These are phyloP conservation scores for Hypoxylon lienhwacheense DNA, from an alignment of 495 filamentous ascomycete species.

Conservation along the genomic window DNA sequence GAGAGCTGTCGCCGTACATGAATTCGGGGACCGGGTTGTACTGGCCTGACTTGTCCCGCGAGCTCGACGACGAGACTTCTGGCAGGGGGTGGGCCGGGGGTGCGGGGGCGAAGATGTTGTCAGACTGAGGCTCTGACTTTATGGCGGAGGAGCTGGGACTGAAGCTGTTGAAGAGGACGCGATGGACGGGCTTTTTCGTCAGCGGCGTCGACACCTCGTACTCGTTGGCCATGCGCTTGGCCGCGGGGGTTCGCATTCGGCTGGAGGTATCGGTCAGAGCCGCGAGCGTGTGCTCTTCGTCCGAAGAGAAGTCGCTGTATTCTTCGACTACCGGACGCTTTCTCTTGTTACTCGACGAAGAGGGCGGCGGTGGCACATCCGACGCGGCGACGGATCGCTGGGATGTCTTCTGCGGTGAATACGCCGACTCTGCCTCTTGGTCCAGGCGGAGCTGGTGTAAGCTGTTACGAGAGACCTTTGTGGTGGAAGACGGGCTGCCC, in stretches of 20 bases:
- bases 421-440: slow-evolving; percentile 15
- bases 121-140: slow-evolving; percentile 4
- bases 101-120: slow-evolving; percentile 20
- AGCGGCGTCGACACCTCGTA: slow-evolving; percentile 36
- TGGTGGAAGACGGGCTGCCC: background rate
- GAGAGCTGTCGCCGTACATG: slow-evolving; percentile 28
- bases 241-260: background rate
- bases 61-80: no score
- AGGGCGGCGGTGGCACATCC: background rate
- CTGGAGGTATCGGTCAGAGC: slow-evolving; percentile 17
- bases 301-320: slow-evolving; percentile 30
- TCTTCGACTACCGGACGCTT: slow-evolving; percentile 27
- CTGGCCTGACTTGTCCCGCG: no score
- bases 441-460: no score
- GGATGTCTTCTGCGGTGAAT: background rate
- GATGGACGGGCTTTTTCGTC: slow-evolving; percentile 29
- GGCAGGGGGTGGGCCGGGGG: slow-evolving; percentile 9
- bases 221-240: slow-evolving; percentile 5
- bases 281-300: slow-evolving; percentile 28
- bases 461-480: no score
- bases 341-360: slow-evolving; percentile 12
- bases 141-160: background rate
- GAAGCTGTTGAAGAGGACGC: slow-evolving; percentile 25
- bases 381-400: background rate
- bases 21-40: background rate